Conservation (phyloP, 2,329 filamentous ascomycete genomes). For the Hortaea sp. region DNA sequence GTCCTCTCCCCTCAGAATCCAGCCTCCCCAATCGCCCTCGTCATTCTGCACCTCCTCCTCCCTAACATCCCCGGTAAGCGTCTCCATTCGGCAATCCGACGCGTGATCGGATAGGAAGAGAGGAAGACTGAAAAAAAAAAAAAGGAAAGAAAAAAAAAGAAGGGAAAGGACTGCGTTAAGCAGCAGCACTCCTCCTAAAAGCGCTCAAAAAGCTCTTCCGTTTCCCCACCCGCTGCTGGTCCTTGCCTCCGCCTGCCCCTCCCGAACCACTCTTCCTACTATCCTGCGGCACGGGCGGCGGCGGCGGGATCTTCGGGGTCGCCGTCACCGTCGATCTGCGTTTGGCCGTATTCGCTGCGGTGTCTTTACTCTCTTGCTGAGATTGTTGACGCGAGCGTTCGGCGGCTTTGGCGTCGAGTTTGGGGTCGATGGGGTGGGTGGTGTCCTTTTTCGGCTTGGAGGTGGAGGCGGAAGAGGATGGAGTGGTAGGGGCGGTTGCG, state of each 20-base stretch:
- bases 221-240: slow-evolving; percentile 20
- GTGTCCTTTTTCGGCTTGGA: neutral
- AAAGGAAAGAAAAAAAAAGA: too few species aligned
- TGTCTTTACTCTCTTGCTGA: slow-evolving; percentile 3
- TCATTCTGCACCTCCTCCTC: too few species aligned
- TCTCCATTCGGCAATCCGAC: too few species aligned
- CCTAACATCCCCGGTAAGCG: too few species aligned
- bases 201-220: slow-evolving; percentile 38
- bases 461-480: neutral
- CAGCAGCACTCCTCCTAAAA: slow-evolving; percentile 24
- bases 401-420: slow-evolving; percentile 5
- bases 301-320: slow-evolving; percentile 15
- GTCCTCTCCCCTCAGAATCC: too few species aligned
- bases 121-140: too few species aligned
- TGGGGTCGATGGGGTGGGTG: slow-evolving; percentile 3
- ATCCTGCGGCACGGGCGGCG: slow-evolving; percentile 15
- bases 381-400: slow-evolving; percentile 1
- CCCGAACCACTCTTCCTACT: slow-evolving; percentile 19
- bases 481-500: neutral
- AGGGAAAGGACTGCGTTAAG: neutral
- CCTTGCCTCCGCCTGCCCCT: slow-evolving; percentile 14
- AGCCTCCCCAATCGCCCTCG: too few species aligned
- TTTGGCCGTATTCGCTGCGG: slow-evolving; percentile 19
- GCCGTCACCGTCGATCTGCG: slow-evolving; percentile 19
- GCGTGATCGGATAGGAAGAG: too few species aligned